Evolutionary conservation across 805 yeast genomes (phyloP), one percentile per base, ranked within the genome.

Genomic region (Candida coleopterorum): DNA sequence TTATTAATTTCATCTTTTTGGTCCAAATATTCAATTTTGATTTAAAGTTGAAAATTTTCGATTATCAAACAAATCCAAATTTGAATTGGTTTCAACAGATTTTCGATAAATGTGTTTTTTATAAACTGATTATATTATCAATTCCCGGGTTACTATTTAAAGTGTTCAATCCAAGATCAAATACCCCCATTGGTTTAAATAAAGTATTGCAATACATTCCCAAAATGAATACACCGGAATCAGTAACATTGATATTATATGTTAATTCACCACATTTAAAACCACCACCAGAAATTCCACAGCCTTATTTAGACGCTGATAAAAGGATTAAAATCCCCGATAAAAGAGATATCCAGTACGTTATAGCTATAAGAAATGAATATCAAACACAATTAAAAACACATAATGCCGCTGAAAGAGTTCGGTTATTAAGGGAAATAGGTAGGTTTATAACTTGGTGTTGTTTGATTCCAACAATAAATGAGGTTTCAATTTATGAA

Each of bases 201-300:
- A 29, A 43, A 10, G 45, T 38, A 16, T 38, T 32, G 20, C 20
- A 14, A 15, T 35, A 31, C 4, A 28, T 48, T 8, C 52, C 50
- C 6, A 20, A 27, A 9, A 29, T 32, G 8, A 33, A 25, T 6
- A 31, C 57, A 3, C 74, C 75, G 0, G 34, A 39, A 2, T 51
- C 62, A 20, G 36, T 66, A 7, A 50, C 55, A 2, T 48, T 62
- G 10, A 49, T 68, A 4, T 55, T 68, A 26, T 55, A 60, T 31
- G 40, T 57, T 39, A 46, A 41, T 17, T 54, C 56, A 1, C 32
- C 52, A 30, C 49, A 57, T 4, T 46, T 57, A 3, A 52, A 55
- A 3, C 60, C 64, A 15, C 75, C 76, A 16, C 68, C 72, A 1
- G 64, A 58, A 10, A 39, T 68, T 10, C 76, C 76, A 2, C 55